Conservation (phyloP, 805 yeast species). For the Sugiyamaella smithiae region DNA sequence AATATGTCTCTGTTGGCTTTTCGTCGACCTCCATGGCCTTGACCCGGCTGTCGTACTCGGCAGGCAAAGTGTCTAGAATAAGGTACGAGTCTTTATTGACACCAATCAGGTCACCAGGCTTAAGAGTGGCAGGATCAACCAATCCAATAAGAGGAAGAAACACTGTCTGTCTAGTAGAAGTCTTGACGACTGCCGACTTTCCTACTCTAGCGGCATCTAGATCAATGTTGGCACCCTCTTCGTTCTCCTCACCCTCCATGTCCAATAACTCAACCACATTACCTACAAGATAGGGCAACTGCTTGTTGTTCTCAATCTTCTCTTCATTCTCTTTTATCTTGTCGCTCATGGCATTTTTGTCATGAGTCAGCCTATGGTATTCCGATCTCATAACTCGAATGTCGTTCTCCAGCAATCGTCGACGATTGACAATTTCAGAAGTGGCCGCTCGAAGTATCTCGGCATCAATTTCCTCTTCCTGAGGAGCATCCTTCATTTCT, state of each 20-base stretch:
- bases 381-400: slow-evolving; percentile 94
- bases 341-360: slow-evolving; percentile 87
- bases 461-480: slow-evolving; percentile 63
- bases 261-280: slow-evolving; percentile 94
- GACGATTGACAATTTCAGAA: slow-evolving; percentile 77
- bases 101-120: slow-evolving; percentile 97
- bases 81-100: slow-evolving; percentile 96
- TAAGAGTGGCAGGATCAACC: slow-evolving; percentile 85
- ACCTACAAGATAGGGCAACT: slow-evolving; percentile 93
- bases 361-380: slow-evolving; percentile 84
- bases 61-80: slow-evolving; percentile 89
- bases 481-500: slow-evolving; percentile 44
- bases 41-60: slow-evolving; percentile 95
- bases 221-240: slow-evolving; percentile 95
- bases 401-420: slow-evolving; percentile 88
- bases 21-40: slow-evolving; percentile 99
- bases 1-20: slow-evolving; percentile 94
- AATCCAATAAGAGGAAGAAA: slow-evolving; percentile 93
- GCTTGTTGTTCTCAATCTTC: slow-evolving; percentile 92
- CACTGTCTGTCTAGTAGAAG: slow-evolving; percentile 96
- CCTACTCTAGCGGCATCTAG: slow-evolving; percentile 88
- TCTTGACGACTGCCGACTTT: slow-evolving; percentile 96
- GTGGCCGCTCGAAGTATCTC: slow-evolving; percentile 79
- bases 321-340: slow-evolving; percentile 94
- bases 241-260: slow-evolving; percentile 70